Evolutionary conservation across 176 grass and related monocot genomes (phyloP).

Genomic region (Thinopyrum elongatum): DNA sequence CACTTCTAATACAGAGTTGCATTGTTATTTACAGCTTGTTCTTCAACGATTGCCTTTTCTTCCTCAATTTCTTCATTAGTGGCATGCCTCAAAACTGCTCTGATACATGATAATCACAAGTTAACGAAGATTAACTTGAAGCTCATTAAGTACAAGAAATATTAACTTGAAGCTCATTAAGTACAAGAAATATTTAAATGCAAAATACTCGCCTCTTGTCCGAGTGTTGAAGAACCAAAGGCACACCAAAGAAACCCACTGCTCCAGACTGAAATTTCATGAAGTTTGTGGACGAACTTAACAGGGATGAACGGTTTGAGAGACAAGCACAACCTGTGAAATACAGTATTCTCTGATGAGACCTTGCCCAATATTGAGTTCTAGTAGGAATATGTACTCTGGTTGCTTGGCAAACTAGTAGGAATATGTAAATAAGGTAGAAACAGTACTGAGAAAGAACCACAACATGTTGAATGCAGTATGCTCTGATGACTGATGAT

Average conservation of each 20-base stretch:
- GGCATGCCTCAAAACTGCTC: conserved; percentile 75
- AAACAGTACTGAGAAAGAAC: not conserved
- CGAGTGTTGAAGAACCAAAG: conserved; percentile 16
- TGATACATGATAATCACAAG: conserved; percentile 44
- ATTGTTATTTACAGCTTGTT: conserved; percentile 59
- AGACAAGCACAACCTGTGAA: conserved; percentile 37
- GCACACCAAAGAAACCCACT: conserved; percentile 22
- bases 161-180: conserved; percentile 4
- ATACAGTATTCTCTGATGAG: not conserved
- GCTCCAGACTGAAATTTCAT: conserved; percentile 10
- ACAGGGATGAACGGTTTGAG: not conserved
- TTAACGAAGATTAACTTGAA: conserved; percentile 29
- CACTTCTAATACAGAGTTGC: not conserved
- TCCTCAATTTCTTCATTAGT: conserved; percentile 97
- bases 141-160: not conserved
- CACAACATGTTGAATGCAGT: conserved; percentile 1
- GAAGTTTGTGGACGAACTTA: conserved; percentile 18
- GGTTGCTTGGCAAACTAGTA: no score
- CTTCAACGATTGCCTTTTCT: conserved; percentile 86
- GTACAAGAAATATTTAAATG: not conserved
- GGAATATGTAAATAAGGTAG: not conserved
- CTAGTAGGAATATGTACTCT: not conserved
- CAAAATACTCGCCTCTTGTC: conserved; percentile 45
- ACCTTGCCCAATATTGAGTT: not conserved
- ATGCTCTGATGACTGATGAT: not conserved